Conservation (phyloP, 805 yeast species). For the Helenozyma baotianmanensis region DNA sequence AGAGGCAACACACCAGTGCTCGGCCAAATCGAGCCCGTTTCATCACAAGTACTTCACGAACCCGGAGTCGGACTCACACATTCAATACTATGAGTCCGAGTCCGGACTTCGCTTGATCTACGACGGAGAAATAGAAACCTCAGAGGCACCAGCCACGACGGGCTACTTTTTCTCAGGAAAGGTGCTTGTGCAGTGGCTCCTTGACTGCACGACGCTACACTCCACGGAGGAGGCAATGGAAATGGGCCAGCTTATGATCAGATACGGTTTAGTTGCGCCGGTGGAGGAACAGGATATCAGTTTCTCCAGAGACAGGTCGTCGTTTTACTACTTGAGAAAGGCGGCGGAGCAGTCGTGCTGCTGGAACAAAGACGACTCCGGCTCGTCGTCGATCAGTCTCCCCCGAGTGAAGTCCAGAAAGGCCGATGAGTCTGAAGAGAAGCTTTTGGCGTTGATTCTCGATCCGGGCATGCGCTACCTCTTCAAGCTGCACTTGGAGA, state of each 20-base stretch:
- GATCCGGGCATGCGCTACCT: conserved; percentile 76
- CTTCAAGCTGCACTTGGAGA: conserved; percentile 61
- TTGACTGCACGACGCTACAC: conserved; percentile 80
- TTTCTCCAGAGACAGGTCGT: conserved; percentile 31
- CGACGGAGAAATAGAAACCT: conserved; percentile 13
- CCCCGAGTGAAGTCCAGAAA: no score
- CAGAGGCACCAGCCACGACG: no score
- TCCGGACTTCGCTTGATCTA: conserved; percentile 61
- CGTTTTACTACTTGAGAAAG: conserved; percentile 40
- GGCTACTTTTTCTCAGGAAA: conserved; percentile 54
- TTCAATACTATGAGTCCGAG: conserved; percentile 69
- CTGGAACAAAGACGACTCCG: conserved; percentile 20
- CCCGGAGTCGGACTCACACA: conserved; percentile 79
- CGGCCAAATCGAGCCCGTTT: conserved; percentile 49
- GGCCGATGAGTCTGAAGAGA: conserved; percentile 14
- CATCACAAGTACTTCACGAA: conserved; percentile 76
- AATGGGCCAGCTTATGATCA: conserved; percentile 48
- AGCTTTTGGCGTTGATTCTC: conserved; percentile 33
- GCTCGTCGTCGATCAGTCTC: no score
- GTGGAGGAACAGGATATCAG: conserved; percentile 30
- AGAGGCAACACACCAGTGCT: neutral
- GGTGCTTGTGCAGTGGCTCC: conserved; percentile 78
- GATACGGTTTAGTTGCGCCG: conserved; percentile 44
- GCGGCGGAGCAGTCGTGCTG: conserved; percentile 37
- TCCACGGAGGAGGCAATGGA: conserved; percentile 48